These are phyloP conservation scores for Sporobolus alterniflorus DNA, from an alignment of 202 grass and related monocot genomes.

Conservation along the genomic window DNA sequence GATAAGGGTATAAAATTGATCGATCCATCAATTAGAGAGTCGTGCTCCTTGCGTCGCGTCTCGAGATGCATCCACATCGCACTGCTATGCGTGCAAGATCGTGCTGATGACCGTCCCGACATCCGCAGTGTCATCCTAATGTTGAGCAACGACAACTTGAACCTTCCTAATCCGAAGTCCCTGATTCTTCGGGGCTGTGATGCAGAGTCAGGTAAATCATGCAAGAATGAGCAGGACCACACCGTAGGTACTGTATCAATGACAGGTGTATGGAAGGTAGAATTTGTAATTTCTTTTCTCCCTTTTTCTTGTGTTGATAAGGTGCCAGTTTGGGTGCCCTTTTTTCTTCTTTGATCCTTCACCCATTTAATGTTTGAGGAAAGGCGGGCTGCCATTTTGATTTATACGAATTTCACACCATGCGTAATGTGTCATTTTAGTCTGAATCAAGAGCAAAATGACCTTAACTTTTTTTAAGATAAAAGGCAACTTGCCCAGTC, in stretches of 20 bases:
- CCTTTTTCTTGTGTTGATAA: no score
- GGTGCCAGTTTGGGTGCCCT: no score
- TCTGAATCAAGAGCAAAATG: no score
- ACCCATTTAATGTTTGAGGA: no score
- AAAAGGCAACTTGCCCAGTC: no score
- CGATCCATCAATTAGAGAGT: slow-evolving; percentile 57
- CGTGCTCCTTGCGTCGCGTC: slow-evolving; percentile 48
- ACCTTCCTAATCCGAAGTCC: slow-evolving; percentile 59
- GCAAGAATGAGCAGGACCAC: slow-evolving; percentile 30
- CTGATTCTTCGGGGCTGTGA: slow-evolving; percentile 62
- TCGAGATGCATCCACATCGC: slow-evolving; percentile 78
- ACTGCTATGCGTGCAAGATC: slow-evolving; percentile 85
- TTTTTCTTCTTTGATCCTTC: no score
- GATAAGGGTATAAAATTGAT: slow-evolving; percentile 72
- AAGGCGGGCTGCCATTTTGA: no score
- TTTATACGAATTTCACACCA: no score
- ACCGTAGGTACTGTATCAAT: slow-evolving; percentile 48
- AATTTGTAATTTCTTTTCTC: background rate
- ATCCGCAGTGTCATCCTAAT: slow-evolving; percentile 61
- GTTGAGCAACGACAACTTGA: slow-evolving; percentile 59
- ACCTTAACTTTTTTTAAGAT: no score
- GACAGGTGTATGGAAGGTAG: slow-evolving; percentile 67
- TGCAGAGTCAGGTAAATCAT: slow-evolving; percentile 45
- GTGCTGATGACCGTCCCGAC: slow-evolving; percentile 72
- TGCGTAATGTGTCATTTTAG: no score